Percentiles rank a stretch among this genome's conserved stretches.
These are phyloP conservation scores for Colletotrichum sp. DNA, from an alignment of 2,329 filamentous ascomycete genomes.

Conservation along the genomic window DNA sequence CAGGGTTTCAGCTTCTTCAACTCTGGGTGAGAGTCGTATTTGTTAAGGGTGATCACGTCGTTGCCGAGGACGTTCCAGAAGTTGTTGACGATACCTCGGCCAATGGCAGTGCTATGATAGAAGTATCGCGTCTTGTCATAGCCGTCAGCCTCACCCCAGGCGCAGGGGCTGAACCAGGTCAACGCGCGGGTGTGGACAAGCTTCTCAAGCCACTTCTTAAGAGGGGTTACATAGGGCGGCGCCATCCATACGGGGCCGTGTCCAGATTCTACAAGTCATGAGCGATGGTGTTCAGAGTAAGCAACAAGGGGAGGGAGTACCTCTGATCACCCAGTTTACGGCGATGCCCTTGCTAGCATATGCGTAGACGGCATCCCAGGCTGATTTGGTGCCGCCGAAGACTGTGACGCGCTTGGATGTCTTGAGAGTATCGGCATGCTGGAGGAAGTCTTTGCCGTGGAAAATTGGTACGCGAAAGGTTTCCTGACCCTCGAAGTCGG, in stretches of 20 bases:
- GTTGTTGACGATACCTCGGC: slow-evolving; percentile 56
- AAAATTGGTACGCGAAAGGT: slow-evolving; percentile 52
- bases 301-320: slow-evolving; percentile 30
- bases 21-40: slow-evolving; percentile 59
- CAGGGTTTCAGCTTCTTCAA: slow-evolving; percentile 59
- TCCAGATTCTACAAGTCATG: slow-evolving; percentile 40
- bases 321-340: slow-evolving; percentile 66
- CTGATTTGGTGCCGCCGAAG: slow-evolving; percentile 68
- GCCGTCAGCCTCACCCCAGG: slow-evolving; percentile 71
- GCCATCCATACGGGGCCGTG: slow-evolving; percentile 66
- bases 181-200: slow-evolving; percentile 70
- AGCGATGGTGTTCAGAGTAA: neutral
- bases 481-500: slow-evolving; percentile 51
- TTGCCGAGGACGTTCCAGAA: slow-evolving; percentile 64
- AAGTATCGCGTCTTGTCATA: slow-evolving; percentile 59
- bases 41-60: slow-evolving; percentile 60
- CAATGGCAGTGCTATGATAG: slow-evolving; percentile 62
- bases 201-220: slow-evolving; percentile 73
- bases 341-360: slow-evolving; percentile 60
- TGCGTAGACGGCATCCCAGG: slow-evolving; percentile 69
- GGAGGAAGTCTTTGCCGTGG: slow-evolving; percentile 52
- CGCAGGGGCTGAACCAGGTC: slow-evolving; percentile 77
- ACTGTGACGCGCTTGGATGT: slow-evolving; percentile 54
- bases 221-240: slow-evolving; percentile 66
- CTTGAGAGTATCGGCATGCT: slow-evolving; percentile 44